Base-by-base conservation (phyloP, 2,329 filamentous ascomycete genomes). In the Aspergillus tanneri region DNA sequence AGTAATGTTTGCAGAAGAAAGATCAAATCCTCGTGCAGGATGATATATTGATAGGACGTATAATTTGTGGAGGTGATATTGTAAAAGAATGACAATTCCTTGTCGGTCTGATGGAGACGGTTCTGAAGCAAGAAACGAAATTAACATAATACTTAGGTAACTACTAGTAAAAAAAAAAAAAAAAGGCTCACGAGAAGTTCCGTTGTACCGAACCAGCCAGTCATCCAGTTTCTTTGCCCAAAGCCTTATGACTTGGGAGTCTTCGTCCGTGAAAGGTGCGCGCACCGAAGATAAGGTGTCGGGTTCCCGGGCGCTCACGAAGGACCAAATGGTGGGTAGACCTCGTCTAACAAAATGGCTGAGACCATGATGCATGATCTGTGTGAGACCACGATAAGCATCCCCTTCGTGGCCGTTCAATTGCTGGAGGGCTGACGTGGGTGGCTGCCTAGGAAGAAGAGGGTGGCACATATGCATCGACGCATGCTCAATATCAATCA, bases 381-480 rank as follows among this genome's bases (percentile, higher is more conserved):
- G 57, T 6, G 58, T 52, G 5, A 65, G 54, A 7, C 57, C 59
- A 10, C 60, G 61, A 24, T 60, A 63, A 7, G 62, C 62, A 43
- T 57, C 54, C 7, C 51, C 58, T 43, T 61, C 48, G 7, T 59
- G 50, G 8, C 47, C 54, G 16, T 61, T 56, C 8, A 59, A 32
- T 7, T 50, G 40, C 28, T 58, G 56, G 2, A 62, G 50, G n/a
- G 44, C 49, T 19, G 51, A 47, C 28, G 44, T 52, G 11, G 57
- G 56, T 19, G 62, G 57, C 14, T 64, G 56, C 21, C 52, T 54
- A 9, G 62, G 62, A 8, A 65, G 42, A 12, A 65, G 47, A 22
- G 62, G 62, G 19, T 60, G 59, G 8, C 60, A 62, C 60, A 65
- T 61, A 21, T 65, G 61, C 54, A 65, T 64, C 4, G 62, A 65